Base-by-base conservation (phyloP, 805 yeast genomes). In the Metschnikowia colocasiae region DNA sequence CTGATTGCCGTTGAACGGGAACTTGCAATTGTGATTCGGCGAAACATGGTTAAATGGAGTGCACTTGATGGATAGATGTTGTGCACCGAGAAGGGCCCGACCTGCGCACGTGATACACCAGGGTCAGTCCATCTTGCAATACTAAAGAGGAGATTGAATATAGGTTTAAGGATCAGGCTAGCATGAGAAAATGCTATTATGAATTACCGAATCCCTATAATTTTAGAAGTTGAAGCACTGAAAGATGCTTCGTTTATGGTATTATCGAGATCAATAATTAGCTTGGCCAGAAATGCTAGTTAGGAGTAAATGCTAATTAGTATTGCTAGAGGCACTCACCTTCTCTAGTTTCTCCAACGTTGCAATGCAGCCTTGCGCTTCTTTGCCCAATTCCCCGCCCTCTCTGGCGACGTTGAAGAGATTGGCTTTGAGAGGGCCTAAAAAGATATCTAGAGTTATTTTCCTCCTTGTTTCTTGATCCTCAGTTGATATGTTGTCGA, bases 381-480 rank as follows among this genome's bases (percentile, higher is more conserved):
- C 75, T 51, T 81, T 75, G 2, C 90, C 90, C 16, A 76, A 67
- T 40, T 82, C 87, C 1, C 91, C 91, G 10, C 89, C 95, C 53
- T 86, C 94, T 56, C 80, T 80, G 8, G 80, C 63, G 27, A 80
- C 57, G 33, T 69, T 69, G 1, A 65, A 68, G 19, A 84, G 68
- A 31, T 87, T 84, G 40, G 68, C 73, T 18, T 57, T 46, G 42
- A 87, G 68, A 9, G 78, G 79, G 1, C 63, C 62, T 37, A 66
- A 57, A 57, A 82, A 85, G 22, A 78, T 72, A 46, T 81, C 86
- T 35, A 66, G 59, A 47, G 86, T 63, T 0, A 82, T 67, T 43
- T 73, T 73, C 26, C 78, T 60, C 57, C 94, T 69, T 1, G 84
- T 80, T 3, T 68, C 67, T 29, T 69, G 61, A 61, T 86, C 92